Conservation (phyloP, 1,284 basidiomycete genomes). For the Mycena sp. region DNA sequence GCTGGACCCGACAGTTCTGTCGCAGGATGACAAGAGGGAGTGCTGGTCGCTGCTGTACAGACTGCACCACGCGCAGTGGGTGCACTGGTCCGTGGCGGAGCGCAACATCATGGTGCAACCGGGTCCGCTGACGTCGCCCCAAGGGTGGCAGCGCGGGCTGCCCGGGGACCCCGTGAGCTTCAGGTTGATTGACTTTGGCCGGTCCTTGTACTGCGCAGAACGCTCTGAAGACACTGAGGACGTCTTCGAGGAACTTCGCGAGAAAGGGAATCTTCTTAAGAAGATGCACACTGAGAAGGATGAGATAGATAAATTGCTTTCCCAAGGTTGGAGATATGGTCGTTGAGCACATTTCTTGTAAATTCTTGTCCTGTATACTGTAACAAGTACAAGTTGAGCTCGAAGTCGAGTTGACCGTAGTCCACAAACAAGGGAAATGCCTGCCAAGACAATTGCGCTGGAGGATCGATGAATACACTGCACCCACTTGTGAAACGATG, state of each 20-base stretch:
- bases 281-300: too few relatives aligned
- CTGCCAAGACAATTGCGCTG: too few relatives aligned
- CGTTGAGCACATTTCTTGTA: not conserved
- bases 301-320: too few relatives aligned
- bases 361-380: too few relatives aligned
- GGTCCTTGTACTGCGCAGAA: constrained; percentile 10
- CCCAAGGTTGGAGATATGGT: too few relatives aligned
- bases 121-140: constrained; percentile 23
- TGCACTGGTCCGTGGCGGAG: constrained; percentile 19
- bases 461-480: too few relatives aligned
- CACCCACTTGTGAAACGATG: too few relatives aligned
- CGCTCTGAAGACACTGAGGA: constrained; percentile 3
- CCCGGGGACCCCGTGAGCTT: constrained; percentile 18
- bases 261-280: too few relatives aligned
- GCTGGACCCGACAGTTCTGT: constrained; percentile 41
- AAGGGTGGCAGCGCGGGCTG: constrained; percentile 17
- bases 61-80: constrained; percentile 28
- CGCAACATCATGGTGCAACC: constrained; percentile 30
- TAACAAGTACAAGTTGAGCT: too few relatives aligned
- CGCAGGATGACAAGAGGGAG: constrained; percentile 21
- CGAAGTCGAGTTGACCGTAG: too few relatives aligned
- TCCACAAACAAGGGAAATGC: too few relatives aligned
- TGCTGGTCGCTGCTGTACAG: constrained; percentile 29
- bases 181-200: constrained; percentile 32
- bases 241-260: not conserved